Percentiles rank a stretch among this genome's conserved stretches.
Conservation (phyloP, 2,329 filamentous ascomycete species). For the Colletotrichum somersetense region DNA sequence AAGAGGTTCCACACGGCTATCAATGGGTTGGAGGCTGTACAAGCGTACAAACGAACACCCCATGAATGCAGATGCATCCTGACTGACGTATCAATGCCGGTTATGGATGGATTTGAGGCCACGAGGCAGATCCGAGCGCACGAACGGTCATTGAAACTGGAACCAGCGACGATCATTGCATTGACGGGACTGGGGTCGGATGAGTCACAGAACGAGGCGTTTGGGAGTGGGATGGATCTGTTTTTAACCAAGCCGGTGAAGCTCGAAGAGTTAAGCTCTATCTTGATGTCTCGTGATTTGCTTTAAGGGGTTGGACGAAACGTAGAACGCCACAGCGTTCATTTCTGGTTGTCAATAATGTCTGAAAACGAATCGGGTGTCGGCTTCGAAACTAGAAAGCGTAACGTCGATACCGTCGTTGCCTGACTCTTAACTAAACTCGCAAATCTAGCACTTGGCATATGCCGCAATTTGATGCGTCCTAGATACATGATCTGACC, state of each 20-base stretch:
- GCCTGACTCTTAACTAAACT: not conserved
- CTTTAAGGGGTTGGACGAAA: not conserved
- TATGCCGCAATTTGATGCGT: not conserved
- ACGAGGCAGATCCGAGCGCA: constrained; percentile 62
- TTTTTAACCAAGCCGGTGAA: constrained; percentile 67
- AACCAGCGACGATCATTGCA: constrained; percentile 61
- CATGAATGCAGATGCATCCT: constrained; percentile 50
- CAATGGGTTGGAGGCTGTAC: constrained; percentile 51
- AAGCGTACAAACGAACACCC: constrained; percentile 45
- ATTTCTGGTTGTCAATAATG: not conserved
- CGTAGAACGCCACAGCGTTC: too few relatives aligned
- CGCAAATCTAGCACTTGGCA: not conserved
- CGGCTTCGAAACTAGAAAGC: not conserved
- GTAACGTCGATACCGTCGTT: not conserved
- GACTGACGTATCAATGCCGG: constrained; percentile 68
- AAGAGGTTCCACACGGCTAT: constrained; percentile 47
- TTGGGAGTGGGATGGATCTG: constrained; percentile 64
- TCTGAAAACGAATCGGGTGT: not conserved
- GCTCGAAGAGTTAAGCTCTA: constrained; percentile 52
- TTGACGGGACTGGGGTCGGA: constrained; percentile 64
- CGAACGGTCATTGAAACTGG: constrained; percentile 52
- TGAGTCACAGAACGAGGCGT: constrained; percentile 63
- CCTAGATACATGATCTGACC: not conserved
- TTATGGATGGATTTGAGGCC: constrained; percentile 66
- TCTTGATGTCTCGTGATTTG: constrained; percentile 18